Conservation (phyloP, 352 stramenopile genomes). For the Phytophthora pisi region DNA sequence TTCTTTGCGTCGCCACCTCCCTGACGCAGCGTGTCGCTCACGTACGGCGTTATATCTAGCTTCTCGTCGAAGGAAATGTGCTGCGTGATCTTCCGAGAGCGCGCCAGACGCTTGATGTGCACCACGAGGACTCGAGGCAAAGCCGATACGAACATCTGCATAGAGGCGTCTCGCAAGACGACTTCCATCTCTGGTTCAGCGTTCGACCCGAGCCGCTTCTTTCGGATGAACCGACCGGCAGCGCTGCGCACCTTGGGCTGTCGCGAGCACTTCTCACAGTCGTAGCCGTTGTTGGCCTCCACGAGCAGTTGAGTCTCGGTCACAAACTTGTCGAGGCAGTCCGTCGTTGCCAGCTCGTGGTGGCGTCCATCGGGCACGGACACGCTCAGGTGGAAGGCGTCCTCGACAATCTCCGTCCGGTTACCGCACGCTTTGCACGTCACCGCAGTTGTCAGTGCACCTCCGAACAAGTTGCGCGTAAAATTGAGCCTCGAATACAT, state of each 20-base stretch:
- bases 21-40: slow-evolving; percentile 37
- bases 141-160: slow-evolving; percentile 58
- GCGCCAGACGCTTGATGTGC: slow-evolving; percentile 69
- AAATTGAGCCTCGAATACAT: slow-evolving; percentile 65
- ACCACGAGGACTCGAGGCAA: slow-evolving; percentile 66
- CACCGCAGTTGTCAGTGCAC: slow-evolving; percentile 56
- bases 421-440: slow-evolving; percentile 56
- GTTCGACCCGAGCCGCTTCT: slow-evolving; percentile 33
- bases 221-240: slow-evolving; percentile 33
- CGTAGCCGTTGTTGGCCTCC: slow-evolving; percentile 65
- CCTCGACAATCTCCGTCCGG: slow-evolving; percentile 56
- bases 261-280: slow-evolving; percentile 68
- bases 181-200: slow-evolving; percentile 39
- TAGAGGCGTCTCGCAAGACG: slow-evolving; percentile 53
- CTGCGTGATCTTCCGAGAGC: slow-evolving; percentile 65
- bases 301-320: slow-evolving; percentile 54
- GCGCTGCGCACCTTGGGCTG: slow-evolving; percentile 38
- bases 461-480: slow-evolving; percentile 62
- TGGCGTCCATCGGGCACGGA: slow-evolving; percentile 42
- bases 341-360: slow-evolving; percentile 31
- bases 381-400: slow-evolving; percentile 69
- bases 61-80: slow-evolving; percentile 65
- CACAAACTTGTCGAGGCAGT: slow-evolving; percentile 64
- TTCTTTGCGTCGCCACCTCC: slow-evolving; percentile 28
- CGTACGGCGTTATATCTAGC: slow-evolving; percentile 60